These are phyloP conservation scores for Atkinsonella hypoxylon DNA, from an alignment of 2,329 filamentous ascomycete species.

Conservation along the genomic window DNA sequence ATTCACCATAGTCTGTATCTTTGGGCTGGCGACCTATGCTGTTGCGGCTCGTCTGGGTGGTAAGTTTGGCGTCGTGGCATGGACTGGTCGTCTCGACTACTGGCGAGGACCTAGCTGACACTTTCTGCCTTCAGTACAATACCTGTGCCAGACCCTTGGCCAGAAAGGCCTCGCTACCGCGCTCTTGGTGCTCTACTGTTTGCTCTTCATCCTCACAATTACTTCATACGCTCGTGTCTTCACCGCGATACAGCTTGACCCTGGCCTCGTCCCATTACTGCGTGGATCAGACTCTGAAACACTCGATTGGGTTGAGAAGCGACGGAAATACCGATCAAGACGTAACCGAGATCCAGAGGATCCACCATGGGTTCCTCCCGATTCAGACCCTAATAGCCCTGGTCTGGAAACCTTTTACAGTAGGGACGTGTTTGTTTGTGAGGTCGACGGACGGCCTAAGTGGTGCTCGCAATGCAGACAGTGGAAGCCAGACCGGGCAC, in stretches of 20 bases:
- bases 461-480: conserved; percentile 78
- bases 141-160: conserved; percentile 44
- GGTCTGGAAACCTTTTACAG: conserved; percentile 68
- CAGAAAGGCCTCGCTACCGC: conserved; percentile 48
- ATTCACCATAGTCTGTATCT: conserved; percentile 49
- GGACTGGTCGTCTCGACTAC: background rate
- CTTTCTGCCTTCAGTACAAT: conserved; percentile 42
- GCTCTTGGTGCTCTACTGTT: conserved; percentile 60
- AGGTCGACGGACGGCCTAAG: conserved; percentile 67
- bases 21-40: conserved; percentile 61
- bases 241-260: conserved; percentile 53
- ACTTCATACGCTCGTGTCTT: conserved; percentile 61
- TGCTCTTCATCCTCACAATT: conserved; percentile 57
- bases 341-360: conserved; percentile 16
- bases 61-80: background rate
- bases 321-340: conserved; percentile 3
- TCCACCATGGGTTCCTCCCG: conserved; percentile 24
- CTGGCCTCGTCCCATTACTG: conserved; percentile 57
- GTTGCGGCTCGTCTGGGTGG: conserved; percentile 33
- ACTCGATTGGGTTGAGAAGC: conserved; percentile 11
- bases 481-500: conserved; percentile 79
- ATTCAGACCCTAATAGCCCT: conserved; percentile 45
- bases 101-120: background rate
- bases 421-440: conserved; percentile 74
- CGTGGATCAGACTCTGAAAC: conserved; percentile 24